These are phyloP conservation scores for Coniochaeta prunicola DNA, from an alignment of 2,329 filamentous ascomycete species.

Conservation along the genomic window DNA sequence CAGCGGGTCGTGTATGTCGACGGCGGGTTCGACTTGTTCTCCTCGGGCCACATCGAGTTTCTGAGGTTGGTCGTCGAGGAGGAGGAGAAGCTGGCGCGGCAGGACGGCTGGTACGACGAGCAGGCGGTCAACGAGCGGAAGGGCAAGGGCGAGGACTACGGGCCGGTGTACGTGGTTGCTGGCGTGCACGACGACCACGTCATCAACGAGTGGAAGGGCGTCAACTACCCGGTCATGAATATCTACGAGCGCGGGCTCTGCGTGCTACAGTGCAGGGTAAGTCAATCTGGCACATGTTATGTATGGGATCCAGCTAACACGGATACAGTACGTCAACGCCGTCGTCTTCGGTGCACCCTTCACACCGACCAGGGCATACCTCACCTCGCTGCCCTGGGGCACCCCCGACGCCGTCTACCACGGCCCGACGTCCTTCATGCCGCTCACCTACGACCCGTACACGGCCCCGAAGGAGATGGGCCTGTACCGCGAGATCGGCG, in stretches of 20 bases:
- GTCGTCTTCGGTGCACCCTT: conserved; percentile 89
- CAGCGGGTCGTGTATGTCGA: conserved; percentile 93
- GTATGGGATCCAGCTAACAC: background rate
- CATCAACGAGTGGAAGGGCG: conserved; percentile 92
- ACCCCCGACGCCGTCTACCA: conserved; percentile 82
- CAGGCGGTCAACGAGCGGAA: conserved; percentile 56
- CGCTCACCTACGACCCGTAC: conserved; percentile 73
- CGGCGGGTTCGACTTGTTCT: conserved; percentile 94
- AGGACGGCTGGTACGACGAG: conserved; percentile 67
- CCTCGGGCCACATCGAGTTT: conserved; percentile 94
- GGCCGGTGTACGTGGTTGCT: conserved; percentile 79
- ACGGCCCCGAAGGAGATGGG: conserved; percentile 70
- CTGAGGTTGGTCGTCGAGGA: conserved; percentile 66
- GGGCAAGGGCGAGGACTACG: conserved; percentile 65
- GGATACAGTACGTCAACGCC: conserved; percentile 70
- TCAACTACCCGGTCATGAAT: conserved; percentile 99
- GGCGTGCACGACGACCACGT: conserved; percentile 92
- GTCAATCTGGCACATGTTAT: conserved; percentile 16
- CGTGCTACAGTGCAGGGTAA: conserved; percentile 85
- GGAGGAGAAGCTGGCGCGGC: conserved; percentile 62
- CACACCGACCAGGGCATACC: conserved; percentile 70
- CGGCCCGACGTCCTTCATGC: conserved; percentile 90
- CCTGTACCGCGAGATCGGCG: conserved; percentile 72
- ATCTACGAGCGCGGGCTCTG: conserved; percentile 94
- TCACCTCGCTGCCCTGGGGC: conserved; percentile 66